A percentile compares a stretch with the other conserved stretches of the same genome.
phyloP scores from a whole-genome alignment of 768 basidiomycete genomes.

The Suillus ampliporus region DNA sequence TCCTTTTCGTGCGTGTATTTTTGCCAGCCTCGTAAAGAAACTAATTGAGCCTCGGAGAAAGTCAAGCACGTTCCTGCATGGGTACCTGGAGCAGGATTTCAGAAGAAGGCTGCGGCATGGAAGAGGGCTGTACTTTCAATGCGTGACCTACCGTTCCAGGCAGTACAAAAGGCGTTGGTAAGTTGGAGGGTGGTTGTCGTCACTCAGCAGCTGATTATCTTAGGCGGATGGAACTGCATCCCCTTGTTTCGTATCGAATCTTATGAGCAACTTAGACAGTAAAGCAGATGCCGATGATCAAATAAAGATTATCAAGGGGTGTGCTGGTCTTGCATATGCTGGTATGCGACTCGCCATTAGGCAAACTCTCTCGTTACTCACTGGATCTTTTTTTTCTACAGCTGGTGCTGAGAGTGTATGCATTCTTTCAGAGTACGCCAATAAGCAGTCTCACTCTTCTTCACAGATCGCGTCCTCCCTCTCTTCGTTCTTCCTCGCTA shows the following conservation, averaged over 20 bases:
- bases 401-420: conserved; percentile 48
- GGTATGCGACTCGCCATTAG: conserved; percentile 32
- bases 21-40: background rate
- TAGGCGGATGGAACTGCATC: conserved; percentile 34
- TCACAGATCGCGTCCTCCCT: conserved; percentile 36
- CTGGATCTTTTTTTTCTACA: conserved; percentile 13
- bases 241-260: conserved; percentile 37
- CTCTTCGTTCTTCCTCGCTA: conserved; percentile 36
- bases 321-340: conserved; percentile 54
- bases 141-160: conserved; percentile 50
- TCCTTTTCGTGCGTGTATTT: conserved; percentile 42
- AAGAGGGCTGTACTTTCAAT: conserved; percentile 52
- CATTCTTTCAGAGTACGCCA: background rate
- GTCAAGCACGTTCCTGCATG: conserved; percentile 60
- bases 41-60: conserved; percentile 24
- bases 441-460: conserved; percentile 9
- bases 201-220: background rate
- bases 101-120: conserved; percentile 56
- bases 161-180: conserved; percentile 46
- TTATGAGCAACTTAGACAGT: conserved; percentile 27
- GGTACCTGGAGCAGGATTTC: conserved; percentile 57
- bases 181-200: conserved; percentile 17
- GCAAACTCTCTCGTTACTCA: background rate
- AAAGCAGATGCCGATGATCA: conserved; percentile 20
- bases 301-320: conserved; percentile 45